phyloP scores from a whole-genome alignment of 352 stramenopile species.

The Phytophthora tubulina region DNA sequence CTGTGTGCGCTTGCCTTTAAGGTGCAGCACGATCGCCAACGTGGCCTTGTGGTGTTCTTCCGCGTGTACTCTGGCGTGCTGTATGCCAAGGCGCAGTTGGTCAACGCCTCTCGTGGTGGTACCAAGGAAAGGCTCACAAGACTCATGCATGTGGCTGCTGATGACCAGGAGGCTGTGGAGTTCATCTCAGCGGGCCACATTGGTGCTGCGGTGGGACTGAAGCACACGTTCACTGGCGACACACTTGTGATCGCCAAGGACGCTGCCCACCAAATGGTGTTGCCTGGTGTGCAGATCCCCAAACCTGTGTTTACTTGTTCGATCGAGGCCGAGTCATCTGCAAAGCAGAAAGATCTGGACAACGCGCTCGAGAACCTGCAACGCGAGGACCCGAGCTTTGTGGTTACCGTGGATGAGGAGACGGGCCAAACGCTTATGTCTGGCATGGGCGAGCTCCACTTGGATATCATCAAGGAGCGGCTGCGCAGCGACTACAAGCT shows the following conservation, averaged over 20 bases:
- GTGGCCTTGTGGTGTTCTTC: slow-evolving; percentile 91
- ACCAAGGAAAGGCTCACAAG: slow-evolving; percentile 72
- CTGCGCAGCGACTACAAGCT: slow-evolving; percentile 92
- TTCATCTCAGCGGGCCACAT: slow-evolving; percentile 91
- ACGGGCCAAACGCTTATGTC: slow-evolving; percentile 98
- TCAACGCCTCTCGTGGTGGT: slow-evolving; percentile 72
- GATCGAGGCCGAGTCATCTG: slow-evolving; percentile 89
- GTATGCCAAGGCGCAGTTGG: slow-evolving; percentile 79
- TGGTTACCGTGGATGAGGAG: slow-evolving; percentile 95
- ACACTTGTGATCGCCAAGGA: slow-evolving; percentile 91
- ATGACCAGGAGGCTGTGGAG: slow-evolving; percentile 91
- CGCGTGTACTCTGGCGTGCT: slow-evolving; percentile 94
- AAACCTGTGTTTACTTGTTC: slow-evolving; percentile 93
- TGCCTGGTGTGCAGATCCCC: slow-evolving; percentile 76
- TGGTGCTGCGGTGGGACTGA: slow-evolving; percentile 93
- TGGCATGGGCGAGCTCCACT: slow-evolving; percentile 95
- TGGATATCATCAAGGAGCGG: slow-evolving; percentile 94
- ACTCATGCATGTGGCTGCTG: slow-evolving; percentile 91
- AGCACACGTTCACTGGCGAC: slow-evolving; percentile 93
- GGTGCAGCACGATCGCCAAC: slow-evolving; percentile 82
- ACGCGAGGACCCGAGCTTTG: slow-evolving; percentile 97
- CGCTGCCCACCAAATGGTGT: slow-evolving; percentile 43
- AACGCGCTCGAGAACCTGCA: slow-evolving; percentile 81
- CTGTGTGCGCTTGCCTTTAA: slow-evolving; percentile 77
- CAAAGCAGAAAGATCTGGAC: slow-evolving; percentile 90